Evolutionary conservation across 495 filamentous ascomycete genomes (phyloP).

Genomic region (Penicillium mononematosum): DNA sequence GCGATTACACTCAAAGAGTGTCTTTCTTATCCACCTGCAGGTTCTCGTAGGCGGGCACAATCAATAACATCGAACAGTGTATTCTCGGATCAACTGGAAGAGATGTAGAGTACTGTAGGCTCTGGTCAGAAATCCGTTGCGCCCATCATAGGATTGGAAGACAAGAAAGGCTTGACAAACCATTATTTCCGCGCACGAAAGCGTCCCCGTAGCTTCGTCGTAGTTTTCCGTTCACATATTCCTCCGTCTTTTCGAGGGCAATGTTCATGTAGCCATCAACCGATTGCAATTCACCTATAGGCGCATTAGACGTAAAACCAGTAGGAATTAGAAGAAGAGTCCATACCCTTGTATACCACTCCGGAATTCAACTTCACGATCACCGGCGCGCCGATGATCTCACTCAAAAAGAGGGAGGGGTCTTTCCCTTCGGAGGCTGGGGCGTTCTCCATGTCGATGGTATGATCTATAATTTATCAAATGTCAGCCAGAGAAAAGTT

Average conservation of each 20-base stretch:
- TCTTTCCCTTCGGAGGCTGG: constrained; percentile 69
- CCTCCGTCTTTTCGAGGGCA: constrained; percentile 89
- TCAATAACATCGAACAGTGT: not conserved
- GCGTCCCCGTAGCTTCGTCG: constrained; percentile 87
- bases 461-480: not conserved
- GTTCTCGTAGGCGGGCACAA: not conserved
- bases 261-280: constrained; percentile 99
- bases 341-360: constrained; percentile 85
- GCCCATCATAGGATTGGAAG: not conserved
- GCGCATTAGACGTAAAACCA: constrained; percentile 6
- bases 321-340: not conserved
- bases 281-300: constrained; percentile 82
- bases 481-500: not conserved
- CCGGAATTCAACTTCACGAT: constrained; percentile 96
- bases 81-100: constrained; percentile 30
- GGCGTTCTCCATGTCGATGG: constrained; percentile 69
- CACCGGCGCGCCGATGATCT: constrained; percentile 89
- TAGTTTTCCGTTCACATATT: constrained; percentile 80
- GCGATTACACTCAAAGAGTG: not conserved
- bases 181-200: constrained; percentile 95
- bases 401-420: constrained; percentile 83
- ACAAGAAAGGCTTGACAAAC: constrained; percentile 42
- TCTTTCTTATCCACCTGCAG: not conserved
- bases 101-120: constrained; percentile 41
- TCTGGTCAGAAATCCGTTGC: not conserved